Conservation (phyloP, 352 stramenopile species). For the Phytopythium boreale region DNA sequence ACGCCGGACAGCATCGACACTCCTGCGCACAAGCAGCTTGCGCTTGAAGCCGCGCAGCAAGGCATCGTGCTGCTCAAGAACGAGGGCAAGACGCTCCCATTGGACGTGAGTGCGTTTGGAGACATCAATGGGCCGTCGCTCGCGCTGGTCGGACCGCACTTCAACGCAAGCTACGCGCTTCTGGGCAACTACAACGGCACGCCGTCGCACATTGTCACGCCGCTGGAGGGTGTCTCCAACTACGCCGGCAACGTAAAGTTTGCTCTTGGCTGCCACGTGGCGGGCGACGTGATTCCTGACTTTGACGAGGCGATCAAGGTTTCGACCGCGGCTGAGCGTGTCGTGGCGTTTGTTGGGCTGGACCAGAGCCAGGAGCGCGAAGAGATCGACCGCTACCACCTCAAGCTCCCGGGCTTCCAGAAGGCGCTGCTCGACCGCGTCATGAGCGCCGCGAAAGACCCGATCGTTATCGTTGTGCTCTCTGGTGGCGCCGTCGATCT, state of each 20-base stretch:
- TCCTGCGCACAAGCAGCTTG: conserved; percentile 41
- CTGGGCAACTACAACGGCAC: conserved; percentile 78
- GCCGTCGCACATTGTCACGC: conserved; percentile 61
- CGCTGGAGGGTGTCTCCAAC: conserved; percentile 40
- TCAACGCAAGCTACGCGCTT: conserved; percentile 48
- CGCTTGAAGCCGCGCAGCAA: conserved; percentile 64
- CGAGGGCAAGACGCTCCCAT: conserved; percentile 42
- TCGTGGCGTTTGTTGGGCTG: conserved; percentile 66
- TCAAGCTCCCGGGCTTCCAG: conserved; percentile 66
- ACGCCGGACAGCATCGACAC: conserved; percentile 52
- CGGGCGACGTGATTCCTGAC: conserved; percentile 38
- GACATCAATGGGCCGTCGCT: conserved; percentile 21
- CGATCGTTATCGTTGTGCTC: conserved; percentile 80
- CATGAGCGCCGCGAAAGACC: conserved; percentile 31
- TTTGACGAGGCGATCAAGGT: conserved; percentile 52
- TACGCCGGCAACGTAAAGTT: conserved; percentile 29
- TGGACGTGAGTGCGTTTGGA: conserved; percentile 24
- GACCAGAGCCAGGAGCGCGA: conserved; percentile 67
- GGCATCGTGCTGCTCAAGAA: conserved; percentile 92
- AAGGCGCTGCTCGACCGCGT: conserved; percentile 58
- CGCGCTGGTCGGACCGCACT: conserved; percentile 80
- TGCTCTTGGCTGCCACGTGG: conserved; percentile 54
- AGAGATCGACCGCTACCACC: conserved; percentile 57
- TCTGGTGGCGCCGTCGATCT: conserved; percentile 75
- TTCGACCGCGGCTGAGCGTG: conserved; percentile 27